phyloP scores from a whole-genome alignment of 495 filamentous ascomycete genomes.

The Podospora conica region DNA sequence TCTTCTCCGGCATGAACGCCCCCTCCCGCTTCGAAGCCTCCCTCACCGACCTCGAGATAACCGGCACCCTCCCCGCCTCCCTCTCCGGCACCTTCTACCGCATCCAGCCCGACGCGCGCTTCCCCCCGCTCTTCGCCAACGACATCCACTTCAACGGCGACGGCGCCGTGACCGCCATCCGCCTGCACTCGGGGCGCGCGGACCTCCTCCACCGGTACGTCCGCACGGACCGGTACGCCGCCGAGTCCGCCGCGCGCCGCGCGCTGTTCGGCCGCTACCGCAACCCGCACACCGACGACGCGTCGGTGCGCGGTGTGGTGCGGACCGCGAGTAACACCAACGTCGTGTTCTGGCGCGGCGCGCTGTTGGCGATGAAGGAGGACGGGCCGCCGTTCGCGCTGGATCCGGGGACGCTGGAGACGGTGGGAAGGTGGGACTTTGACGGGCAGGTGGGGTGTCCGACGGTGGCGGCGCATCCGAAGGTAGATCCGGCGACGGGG shows the following conservation, averaged over 20 bases:
- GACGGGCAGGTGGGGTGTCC: constrained; percentile 48
- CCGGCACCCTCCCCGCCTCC: constrained; percentile 43
- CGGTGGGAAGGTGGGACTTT: constrained; percentile 48
- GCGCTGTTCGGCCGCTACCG: constrained; percentile 48
- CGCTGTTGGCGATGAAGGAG: constrained; percentile 50
- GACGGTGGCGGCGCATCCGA: constrained; percentile 58
- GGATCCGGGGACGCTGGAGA: constrained; percentile 51
- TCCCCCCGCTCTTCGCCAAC: constrained; percentile 49
- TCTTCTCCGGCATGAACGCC: constrained; percentile 44
- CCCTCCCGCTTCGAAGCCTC: constrained; percentile 44
- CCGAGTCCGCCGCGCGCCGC: constrained; percentile 35
- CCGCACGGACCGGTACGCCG: constrained; percentile 42
- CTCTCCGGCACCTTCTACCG: constrained; percentile 52
- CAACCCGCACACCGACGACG: constrained; percentile 50
- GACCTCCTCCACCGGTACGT: constrained; percentile 50
- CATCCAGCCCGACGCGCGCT: constrained; percentile 45
- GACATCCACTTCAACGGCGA: constrained; percentile 47
- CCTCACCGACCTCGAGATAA: constrained; percentile 44
- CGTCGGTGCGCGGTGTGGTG: constrained; percentile 42
- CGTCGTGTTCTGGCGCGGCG: constrained; percentile 46
- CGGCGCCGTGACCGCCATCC: constrained; percentile 46
- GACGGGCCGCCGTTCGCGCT: constrained; percentile 50
- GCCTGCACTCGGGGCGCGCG: constrained; percentile 43
- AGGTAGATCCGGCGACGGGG: constrained; percentile 51
- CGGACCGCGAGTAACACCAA: constrained; percentile 52